Evolutionary conservation across 78 protist species (phyloP), one percentile per base, ranked within the genome.

Genomic region (Bodo saltans): DNA sequence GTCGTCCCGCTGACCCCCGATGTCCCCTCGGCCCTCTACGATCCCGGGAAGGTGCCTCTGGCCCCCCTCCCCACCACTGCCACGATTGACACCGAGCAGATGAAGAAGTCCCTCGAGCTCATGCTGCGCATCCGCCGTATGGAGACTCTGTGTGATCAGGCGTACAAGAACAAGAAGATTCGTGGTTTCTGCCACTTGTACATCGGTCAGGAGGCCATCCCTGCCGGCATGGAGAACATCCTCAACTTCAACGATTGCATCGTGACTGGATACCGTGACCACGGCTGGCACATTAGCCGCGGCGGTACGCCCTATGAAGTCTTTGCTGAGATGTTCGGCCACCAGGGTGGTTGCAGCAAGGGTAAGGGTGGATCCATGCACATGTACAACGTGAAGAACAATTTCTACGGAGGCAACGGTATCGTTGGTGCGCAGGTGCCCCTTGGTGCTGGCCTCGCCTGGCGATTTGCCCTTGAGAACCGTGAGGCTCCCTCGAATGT

Each of bases 291-390:
- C 73, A 71, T 87, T 80, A 39, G 78, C 39, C 91, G 94, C 41
- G 98, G 98, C 37, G 93, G 74, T 38, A 47, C 92, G 21, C 88
- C 86, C 52, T 69, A 79, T 73, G 70, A 26, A 12, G 73, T 92
- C 33, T 42, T 93, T 29, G 90, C 92, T 1, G 98, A 96, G 90
- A 91, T 96, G 12, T 72, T 89, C 41, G 96, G 89, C 34, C 78
- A 83, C 42, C 23, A n/a, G 26, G 41, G 32, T 32, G 97, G 96
- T 38, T 87, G 88, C 79, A 85, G 97, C 42, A 79, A 83, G 79
- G 97, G 97, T 47, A 93, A 95, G 90, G 99, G 99, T 42, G 99
- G 98, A 34, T 91, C 95, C 68, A 96, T 96, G 99, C 99, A 96
- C 89, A 91, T 94, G 94, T 96, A 93, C 90, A 52, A 79, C 37